These are phyloP conservation scores for Kazachstania bromeliacearum DNA, from an alignment of 805 yeast genomes.

Conservation along the genomic window DNA sequence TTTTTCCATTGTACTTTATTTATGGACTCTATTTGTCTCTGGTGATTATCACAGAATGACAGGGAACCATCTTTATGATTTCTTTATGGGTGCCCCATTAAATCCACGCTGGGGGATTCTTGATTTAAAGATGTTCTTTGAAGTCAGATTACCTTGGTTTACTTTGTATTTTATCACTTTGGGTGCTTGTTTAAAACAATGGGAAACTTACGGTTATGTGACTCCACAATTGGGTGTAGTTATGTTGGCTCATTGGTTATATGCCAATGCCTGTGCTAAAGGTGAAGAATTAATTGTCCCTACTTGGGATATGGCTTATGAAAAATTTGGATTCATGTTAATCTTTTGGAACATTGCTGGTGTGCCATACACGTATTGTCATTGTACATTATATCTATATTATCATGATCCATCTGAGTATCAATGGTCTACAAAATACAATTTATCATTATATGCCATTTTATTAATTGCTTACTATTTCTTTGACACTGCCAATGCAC, in stretches of 20 bases:
- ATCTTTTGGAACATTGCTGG: constrained; percentile 99
- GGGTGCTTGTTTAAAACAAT: constrained; percentile 69
- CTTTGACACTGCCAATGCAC: constrained; percentile 92
- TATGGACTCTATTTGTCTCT: constrained; percentile 53
- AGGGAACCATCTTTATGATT: constrained; percentile 81
- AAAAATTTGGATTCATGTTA: constrained; percentile 98
- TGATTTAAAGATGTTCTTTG: constrained; percentile 95
- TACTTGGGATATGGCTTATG: constrained; percentile 99
- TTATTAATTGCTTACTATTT: constrained; percentile 72
- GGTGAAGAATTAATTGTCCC: constrained; percentile 97
- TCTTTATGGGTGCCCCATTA: constrained; percentile 95
- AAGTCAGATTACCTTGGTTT: constrained; percentile 96
- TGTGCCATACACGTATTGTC: constrained; percentile 96
- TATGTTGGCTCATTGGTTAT: constrained; percentile 81
- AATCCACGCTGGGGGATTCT: constrained; percentile 91
- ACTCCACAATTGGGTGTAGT: constrained; percentile 67
- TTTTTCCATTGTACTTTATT: constrained; percentile 60
- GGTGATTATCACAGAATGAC: constrained; percentile 85
- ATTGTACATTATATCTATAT: constrained; percentile 74
- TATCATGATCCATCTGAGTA: constrained; percentile 82
- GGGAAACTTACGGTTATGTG: constrained; percentile 69
- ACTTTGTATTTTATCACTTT: constrained; percentile 69
- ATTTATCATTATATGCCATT: constrained; percentile 43
- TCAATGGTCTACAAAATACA: constrained; percentile 57
- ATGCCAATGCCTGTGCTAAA: constrained; percentile 94